Conservation (phyloP, 441 rosid species). For the Adansonia rubrostipa region DNA sequence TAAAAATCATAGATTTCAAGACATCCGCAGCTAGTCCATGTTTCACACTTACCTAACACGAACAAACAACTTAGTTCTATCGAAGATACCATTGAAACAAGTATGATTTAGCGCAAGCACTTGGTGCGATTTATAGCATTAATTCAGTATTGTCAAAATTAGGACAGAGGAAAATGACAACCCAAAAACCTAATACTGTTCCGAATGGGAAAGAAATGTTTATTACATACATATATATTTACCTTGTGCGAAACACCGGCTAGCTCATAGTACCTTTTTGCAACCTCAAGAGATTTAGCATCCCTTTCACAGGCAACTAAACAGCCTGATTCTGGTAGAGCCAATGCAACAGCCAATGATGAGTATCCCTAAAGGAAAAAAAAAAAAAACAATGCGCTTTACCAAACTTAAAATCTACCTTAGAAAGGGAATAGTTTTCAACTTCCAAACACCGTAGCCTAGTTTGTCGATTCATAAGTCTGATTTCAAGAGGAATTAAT, state of each 20-base stretch:
- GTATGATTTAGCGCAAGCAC: neutral
- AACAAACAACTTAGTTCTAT: constrained; percentile 21
- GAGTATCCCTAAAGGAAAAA: constrained; percentile 72
- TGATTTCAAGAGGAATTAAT: neutral
- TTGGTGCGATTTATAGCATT: neutral
- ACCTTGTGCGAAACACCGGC: constrained; percentile 88
- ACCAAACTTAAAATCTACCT: neutral
- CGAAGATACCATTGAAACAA: neutral
- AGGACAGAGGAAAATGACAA: constrained; percentile 11
- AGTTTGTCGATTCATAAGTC: neutral
- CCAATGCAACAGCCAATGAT: constrained; percentile 85
- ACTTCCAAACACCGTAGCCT: neutral
- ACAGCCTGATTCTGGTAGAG: constrained; percentile 72
- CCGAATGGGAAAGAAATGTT: neutral
- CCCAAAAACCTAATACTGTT: neutral
- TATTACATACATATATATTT: constrained; percentile 18
- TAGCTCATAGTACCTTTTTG: constrained; percentile 69
- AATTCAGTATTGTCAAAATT: neutral
- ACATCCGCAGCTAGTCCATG: constrained; percentile 77
- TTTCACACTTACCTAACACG: constrained; percentile 63
- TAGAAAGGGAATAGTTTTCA: constrained; percentile 7
- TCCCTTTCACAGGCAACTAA: constrained; percentile 94
- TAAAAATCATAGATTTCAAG: constrained; percentile 61
- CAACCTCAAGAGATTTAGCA: constrained; percentile 67
- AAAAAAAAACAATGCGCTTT: constrained; percentile 1